Evolutionary conservation across 208 protist genomes (phyloP), one percentile per base, ranked within the genome.

Genomic region (Trypanosoma conorhini): DNA sequence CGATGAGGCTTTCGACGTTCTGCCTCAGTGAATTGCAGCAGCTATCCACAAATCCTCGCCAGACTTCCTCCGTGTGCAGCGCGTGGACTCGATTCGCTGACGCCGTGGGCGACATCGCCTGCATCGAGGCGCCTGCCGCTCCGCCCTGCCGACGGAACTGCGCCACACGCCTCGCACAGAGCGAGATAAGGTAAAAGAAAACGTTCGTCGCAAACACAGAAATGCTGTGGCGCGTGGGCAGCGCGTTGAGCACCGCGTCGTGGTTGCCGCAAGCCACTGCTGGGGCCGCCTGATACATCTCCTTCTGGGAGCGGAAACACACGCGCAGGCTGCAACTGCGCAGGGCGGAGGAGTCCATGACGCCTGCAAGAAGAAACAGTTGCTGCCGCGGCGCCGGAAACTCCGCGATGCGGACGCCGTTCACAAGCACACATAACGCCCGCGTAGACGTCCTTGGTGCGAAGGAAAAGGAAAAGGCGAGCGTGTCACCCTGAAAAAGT

Each of bases 381-480:
- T 33, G 35, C 42, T 61, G 62, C 33, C 58, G 67, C 17, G 84
- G 84, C 21, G 79, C 67, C 28, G 67, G 79, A 44, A 94, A 66
- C 7, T 79, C 72, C 13, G 72, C 77, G 42, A 90, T 62, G 13
- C 64, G 74, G n/a, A 81, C 22, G 28, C 76, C 76, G 38, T 90
- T 92, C 15, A 90, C 54, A 61, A 77, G 56, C 28, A 94, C 50
- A 58, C 42, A 70, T 65, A 61, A 86, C 40, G 50, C 80, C 50
- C 81, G 79, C 84, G 57, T 67, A 28, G 40, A 58, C 19, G 58
- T 64, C n/a, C 67, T 67, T 12, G 72, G 72, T 8, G 59, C 67
- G 40, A 73, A 62, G 51, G 67, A 74, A 62, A 88, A 89, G 46
- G 69, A 63, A 59, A 92, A 64, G 24, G 75, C 35, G 83, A 83